These are phyloP conservation scores for Haplographium delicatum DNA, from an alignment of 495 filamentous ascomycete genomes.

Conservation along the genomic window DNA sequence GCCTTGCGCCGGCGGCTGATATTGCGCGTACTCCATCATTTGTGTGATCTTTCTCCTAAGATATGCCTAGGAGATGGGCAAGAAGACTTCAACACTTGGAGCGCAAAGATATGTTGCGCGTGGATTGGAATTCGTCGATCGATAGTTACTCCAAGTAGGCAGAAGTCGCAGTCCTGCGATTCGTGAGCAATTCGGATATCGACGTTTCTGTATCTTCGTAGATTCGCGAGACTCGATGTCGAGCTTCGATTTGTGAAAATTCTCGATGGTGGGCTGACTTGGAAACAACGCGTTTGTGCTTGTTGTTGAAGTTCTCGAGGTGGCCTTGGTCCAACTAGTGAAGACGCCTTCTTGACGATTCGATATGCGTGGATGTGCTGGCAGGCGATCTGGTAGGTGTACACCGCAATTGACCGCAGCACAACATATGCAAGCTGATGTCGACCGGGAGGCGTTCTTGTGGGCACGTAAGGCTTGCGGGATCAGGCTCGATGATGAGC, in stretches of 20 bases:
- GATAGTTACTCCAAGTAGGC: background rate
- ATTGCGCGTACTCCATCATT: conserved; percentile 69
- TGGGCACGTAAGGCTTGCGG: conserved; percentile 22
- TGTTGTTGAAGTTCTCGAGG: conserved; percentile 27
- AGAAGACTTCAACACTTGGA: conserved; percentile 4
- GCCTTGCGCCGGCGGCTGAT: conserved; percentile 50
- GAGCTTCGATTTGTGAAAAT: no score
- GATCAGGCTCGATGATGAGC: conserved; percentile 18
- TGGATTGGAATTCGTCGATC: conserved; percentile 3
- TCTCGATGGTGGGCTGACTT: conserved; percentile 5
- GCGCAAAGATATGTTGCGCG: conserved; percentile 2
- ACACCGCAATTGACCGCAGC: conserved; percentile 48
- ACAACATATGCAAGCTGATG: conserved; percentile 56
- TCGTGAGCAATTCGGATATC: background rate
- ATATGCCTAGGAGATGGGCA: conserved; percentile 26
- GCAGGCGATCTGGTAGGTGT: conserved; percentile 43
- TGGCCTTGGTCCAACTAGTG: conserved; percentile 23
- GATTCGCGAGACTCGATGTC: no score
- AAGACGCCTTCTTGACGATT: conserved; percentile 39
- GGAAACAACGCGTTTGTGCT: conserved; percentile 15
- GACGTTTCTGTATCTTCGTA: background rate
- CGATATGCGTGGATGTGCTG: conserved; percentile 54
- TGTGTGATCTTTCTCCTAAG: conserved; percentile 23
- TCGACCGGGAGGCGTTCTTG: conserved; percentile 40
- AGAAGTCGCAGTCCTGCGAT: conserved; percentile 1